Base-by-base conservation (phyloP, 2,329 filamentous ascomycete species). In the Fusarium zealandicum region DNA sequence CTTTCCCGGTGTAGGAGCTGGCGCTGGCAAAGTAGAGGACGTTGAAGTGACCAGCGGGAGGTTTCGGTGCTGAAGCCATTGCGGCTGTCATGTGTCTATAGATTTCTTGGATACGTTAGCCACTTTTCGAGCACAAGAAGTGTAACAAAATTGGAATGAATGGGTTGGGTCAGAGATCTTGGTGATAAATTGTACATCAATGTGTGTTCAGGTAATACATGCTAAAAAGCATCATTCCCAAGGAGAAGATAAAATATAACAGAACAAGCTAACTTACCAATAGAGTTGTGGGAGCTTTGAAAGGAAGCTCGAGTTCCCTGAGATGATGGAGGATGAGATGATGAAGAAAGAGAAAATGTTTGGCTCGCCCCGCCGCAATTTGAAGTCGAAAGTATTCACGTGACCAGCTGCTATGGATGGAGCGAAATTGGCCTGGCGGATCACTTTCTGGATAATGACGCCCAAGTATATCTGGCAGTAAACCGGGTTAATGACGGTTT, bases 1-100 rank as follows among this genome's bases (percentile, higher is more conserved):
- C 80, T 68, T 85, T 89, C n/a, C 79, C 78, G 1, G 90, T 92
- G 72, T 83, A 90, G 27, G 87, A 87, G 51, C 83, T 82, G 12
- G 90, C 90, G 57, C 85, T 83, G 52, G 90, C 91, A 75, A 96
- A 96, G 76, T 93, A 96, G 49, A 95, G 83, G 38, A 96, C 77
- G 51, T 82, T 89, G 76, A 95, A 96, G 62, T 90, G 82, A n/a
- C 82, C 87, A 36, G 76, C 61, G 1, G 85, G 83, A 10, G 82
- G 73, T 57, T 80, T 82, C 0, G 79, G 69, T 2, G 72, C 61
- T 25, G 74, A 69, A 11, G 70, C 68, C 73, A 78, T 78, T 17
- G 36, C 57, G 14, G 32, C 16, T 30, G 11, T 3, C 13, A 16
- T 27, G 28, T 30, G 35, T 46, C 61, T 59, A 45, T 18, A 27